Evolutionary conservation across 257 asterid species (phyloP).

Genomic region (Cynanchum wilfordii): DNA sequence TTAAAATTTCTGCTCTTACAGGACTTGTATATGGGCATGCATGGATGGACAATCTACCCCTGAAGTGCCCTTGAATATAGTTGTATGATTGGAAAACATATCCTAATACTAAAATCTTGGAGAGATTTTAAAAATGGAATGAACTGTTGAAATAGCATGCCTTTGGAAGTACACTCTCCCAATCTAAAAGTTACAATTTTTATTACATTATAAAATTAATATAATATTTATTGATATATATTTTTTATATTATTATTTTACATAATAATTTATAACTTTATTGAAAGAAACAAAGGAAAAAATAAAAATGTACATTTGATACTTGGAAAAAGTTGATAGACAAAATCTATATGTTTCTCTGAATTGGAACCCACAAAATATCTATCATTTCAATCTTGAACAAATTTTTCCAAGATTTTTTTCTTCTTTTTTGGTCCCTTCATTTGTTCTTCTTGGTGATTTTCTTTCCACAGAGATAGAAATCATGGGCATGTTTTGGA

Average conservation of each 20-base stretch:
- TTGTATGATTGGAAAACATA: neutral
- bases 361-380: slow-evolving; percentile 2
- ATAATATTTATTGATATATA: no score
- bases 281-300: neutral
- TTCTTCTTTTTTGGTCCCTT: neutral
- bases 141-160: neutral
- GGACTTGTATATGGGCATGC: neutral
- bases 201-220: no score
- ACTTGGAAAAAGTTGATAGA: neutral
- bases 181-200: no score
- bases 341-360: neutral
- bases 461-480: neutral
- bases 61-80: neutral
- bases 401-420: neutral
- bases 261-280: no score
- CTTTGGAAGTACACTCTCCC: neutral
- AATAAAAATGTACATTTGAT: neutral
- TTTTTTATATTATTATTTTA: no score
- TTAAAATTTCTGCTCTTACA: neutral
- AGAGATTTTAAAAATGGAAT: neutral
- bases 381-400: neutral
- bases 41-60: neutral
- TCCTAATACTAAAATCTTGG: neutral
- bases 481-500: neutral
- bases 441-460: neutral